Conservation (phyloP, 1,284 basidiomycete species). For the Serendipita sp. region DNA sequence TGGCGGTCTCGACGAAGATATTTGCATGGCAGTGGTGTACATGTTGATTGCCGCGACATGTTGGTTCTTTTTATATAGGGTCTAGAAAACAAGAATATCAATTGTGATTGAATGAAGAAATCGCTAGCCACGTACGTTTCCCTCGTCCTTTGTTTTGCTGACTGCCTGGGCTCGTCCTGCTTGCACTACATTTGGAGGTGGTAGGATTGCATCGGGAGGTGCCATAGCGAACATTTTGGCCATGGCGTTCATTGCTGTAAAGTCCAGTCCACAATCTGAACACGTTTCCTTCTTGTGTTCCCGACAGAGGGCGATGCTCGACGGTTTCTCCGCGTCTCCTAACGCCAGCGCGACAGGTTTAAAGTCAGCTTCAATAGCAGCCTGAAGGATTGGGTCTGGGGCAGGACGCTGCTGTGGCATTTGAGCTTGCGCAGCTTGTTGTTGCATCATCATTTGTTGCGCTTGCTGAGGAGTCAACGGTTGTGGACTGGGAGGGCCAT, state of each 20-base stretch:
- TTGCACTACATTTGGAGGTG: conserved; percentile 63
- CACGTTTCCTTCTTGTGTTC: conserved; percentile 58
- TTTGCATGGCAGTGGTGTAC: conserved; percentile 72
- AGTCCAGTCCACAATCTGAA: conserved; percentile 55
- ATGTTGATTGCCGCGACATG: conserved; percentile 64
- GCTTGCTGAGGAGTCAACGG: conserved; percentile 2
- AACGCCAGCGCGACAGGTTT: conserved; percentile 43
- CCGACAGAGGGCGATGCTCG: conserved; percentile 35
- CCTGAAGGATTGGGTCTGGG: conserved; percentile 56
- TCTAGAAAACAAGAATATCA: conserved; percentile 27
- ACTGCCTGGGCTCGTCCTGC: conserved; percentile 63
- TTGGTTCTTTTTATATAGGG: conserved; percentile 61
- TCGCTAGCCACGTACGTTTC: conserved; percentile 46
- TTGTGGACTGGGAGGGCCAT: not conserved
- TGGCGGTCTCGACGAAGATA: conserved; percentile 72
- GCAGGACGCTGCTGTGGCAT: conserved; percentile 28
- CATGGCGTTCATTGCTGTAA: conserved; percentile 53
- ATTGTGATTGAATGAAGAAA: conserved; percentile 9
- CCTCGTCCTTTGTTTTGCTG: conserved; percentile 72
- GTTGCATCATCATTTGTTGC: conserved; percentile 3
- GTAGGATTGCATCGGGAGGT: conserved; percentile 63
- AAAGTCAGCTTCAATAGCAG: conserved; percentile 60
- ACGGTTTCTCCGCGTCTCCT: conserved; percentile 25
- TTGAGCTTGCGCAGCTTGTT: conserved; percentile 13
- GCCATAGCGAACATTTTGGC: conserved; percentile 55